Conservation (phyloP, 192 early-diverging fungal genomes). For the Coemansia sp. region DNA sequence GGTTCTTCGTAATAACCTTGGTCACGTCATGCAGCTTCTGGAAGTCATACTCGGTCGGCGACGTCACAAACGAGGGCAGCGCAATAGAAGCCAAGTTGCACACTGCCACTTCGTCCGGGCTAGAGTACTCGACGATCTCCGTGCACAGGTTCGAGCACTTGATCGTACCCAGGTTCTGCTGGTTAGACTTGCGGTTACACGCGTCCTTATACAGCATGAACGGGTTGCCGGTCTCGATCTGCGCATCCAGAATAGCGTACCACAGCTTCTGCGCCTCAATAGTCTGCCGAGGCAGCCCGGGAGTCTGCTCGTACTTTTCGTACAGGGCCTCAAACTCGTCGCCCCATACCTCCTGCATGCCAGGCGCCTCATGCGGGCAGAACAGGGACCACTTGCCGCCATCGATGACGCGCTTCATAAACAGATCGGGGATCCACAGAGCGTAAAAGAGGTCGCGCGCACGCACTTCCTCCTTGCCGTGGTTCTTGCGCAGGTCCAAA, state of each 20-base stretch:
- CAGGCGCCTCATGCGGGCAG: constrained; percentile 91
- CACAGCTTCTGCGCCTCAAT: constrained; percentile 97
- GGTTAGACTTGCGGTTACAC: constrained; percentile 98
- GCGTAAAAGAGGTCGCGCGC: constrained; percentile 98
- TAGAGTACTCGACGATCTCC: constrained; percentile 95
- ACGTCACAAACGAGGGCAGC: constrained; percentile 81
- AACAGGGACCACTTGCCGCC: constrained; percentile 95
- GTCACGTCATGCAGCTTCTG: constrained; percentile 77
- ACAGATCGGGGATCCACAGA: constrained; percentile 96
- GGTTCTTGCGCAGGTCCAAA: constrained; percentile 95
- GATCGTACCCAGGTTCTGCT: constrained; percentile 98
- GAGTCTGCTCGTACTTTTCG: constrained; percentile 74
- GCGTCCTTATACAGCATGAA: constrained; percentile 99
- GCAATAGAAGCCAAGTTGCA: constrained; percentile 96
- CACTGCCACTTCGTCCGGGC: constrained; percentile 94
- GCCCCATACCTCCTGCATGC: constrained; percentile 89
- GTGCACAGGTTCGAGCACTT: constrained; percentile 98
- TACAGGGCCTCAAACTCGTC: constrained; percentile 89
- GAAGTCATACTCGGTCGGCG: constrained; percentile 74
- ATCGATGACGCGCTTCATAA: constrained; percentile 94
- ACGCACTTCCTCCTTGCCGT: constrained; percentile 95
- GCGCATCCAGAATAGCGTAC: constrained; percentile 93
- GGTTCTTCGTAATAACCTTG: constrained; percentile 86
- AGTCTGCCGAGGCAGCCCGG: constrained; percentile 79
- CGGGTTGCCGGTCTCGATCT: constrained; percentile 96